Evolutionary conservation across 768 basidiomycete species (phyloP).

Genomic region (Guyanaporus albipodus): DNA sequence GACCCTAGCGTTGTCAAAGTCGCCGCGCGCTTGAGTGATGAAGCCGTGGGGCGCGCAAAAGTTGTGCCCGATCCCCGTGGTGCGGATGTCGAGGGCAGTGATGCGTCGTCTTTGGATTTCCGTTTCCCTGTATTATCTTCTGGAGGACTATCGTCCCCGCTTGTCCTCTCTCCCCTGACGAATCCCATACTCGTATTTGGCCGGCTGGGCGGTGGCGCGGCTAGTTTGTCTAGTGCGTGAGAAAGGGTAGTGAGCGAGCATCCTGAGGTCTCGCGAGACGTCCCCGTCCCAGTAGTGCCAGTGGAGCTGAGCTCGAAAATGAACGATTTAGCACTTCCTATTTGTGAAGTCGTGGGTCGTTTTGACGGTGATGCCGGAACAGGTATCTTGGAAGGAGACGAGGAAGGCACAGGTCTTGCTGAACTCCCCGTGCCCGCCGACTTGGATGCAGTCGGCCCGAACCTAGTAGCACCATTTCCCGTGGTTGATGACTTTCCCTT

Average conservation of each 20-base stretch:
- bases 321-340: constrained; percentile 1
- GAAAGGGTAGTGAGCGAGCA: constrained; percentile 62
- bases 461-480: neutral
- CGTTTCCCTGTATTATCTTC: constrained; percentile 15
- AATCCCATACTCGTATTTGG: constrained; percentile 74
- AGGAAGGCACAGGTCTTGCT: constrained; percentile 3
- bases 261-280: constrained; percentile 6
- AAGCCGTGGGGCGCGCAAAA: constrained; percentile 30
- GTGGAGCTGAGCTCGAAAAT: constrained; percentile 6
- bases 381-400: constrained; percentile 30
- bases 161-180: constrained; percentile 29
- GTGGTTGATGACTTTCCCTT: constrained; percentile 8
- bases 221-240: constrained; percentile 66
- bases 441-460: neutral
- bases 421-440: constrained; percentile 7
- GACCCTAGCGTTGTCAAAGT: constrained; percentile 15
- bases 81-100: constrained; percentile 6
- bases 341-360: constrained; percentile 7
- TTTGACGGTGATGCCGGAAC: constrained; percentile 22
- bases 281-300: neutral
- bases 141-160: neutral
- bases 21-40: constrained; percentile 27
- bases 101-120: constrained; percentile 23
- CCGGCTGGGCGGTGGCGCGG: constrained; percentile 57
- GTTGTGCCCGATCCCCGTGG: constrained; percentile 1